Conservation (phyloP, 73 alveolate species). For the Tetrahymena borealis region DNA sequence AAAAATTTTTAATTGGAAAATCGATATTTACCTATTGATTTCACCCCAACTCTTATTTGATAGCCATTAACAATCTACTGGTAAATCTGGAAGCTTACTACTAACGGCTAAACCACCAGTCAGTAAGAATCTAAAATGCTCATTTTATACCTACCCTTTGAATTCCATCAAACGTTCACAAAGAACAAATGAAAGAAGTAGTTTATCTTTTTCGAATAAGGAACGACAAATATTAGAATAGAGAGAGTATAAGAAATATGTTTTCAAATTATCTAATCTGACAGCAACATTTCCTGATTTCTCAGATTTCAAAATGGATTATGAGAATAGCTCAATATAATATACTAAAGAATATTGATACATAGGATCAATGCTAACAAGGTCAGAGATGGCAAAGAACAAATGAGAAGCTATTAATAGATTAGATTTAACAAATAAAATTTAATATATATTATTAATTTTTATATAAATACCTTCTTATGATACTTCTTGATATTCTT, state of each 20-base stretch:
- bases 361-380: conserved; percentile 97
- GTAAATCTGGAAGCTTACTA: conserved; percentile 9
- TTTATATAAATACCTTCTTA: conserved; percentile 21
- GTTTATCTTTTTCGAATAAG: conserved; percentile 93
- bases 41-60: conserved; percentile 32
- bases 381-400: conserved; percentile 94
- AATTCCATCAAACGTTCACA: conserved; percentile 62
- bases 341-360: conserved; percentile 79
- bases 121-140: conserved; percentile 22
- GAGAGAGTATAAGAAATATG: conserved; percentile 70
- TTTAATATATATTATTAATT: conserved; percentile 65
- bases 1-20: neutral
- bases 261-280: conserved; percentile 69
- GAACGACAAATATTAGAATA: conserved; percentile 87
- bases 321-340: conserved; percentile 69
- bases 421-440: conserved; percentile 67
- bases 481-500: conserved; percentile 76
- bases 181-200: conserved; percentile 93
- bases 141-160: conserved; percentile 25
- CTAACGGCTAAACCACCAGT: conserved; percentile 23
- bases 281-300: conserved; percentile 74
- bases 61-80: conserved; percentile 45
- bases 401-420: conserved; percentile 69
- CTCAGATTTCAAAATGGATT: conserved; percentile 78
- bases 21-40: conserved; percentile 4